Conservation (phyloP, 2,329 filamentous ascomycete genomes). For the Thielaviopsis cerberus region DNA sequence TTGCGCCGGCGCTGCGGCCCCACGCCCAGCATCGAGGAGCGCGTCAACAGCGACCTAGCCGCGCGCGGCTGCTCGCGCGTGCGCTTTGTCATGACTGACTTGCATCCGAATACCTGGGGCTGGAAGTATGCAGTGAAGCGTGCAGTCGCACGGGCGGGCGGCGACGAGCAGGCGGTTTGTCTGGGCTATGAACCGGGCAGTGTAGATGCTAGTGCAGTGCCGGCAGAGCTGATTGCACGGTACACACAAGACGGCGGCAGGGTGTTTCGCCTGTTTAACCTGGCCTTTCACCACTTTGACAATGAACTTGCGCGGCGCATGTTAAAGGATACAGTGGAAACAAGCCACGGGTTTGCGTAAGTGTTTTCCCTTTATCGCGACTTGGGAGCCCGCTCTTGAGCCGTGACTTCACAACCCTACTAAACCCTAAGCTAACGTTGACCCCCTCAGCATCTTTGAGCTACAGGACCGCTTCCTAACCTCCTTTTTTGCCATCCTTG, state of each 20-base stretch:
- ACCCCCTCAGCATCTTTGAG: constrained; percentile 40
- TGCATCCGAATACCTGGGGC: constrained; percentile 43
- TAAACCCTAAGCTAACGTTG: not conserved
- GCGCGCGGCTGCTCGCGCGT: constrained; percentile 15
- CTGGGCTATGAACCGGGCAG: constrained; percentile 40
- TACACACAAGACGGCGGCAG: constrained; percentile 21
- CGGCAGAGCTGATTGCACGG: constrained; percentile 27
- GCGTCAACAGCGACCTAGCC: constrained; percentile 31
- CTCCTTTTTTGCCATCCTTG: constrained; percentile 33
- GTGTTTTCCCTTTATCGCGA: constrained; percentile 1
- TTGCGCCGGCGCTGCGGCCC: constrained; percentile 55
- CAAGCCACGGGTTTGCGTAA: constrained; percentile 42
- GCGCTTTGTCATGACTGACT: constrained; percentile 44
- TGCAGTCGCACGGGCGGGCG: not conserved
- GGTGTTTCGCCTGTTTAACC: constrained; percentile 52
- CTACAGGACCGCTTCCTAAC: constrained; percentile 46
- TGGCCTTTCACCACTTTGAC: constrained; percentile 62
- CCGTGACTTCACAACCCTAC: too few species aligned
- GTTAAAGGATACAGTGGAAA: constrained; percentile 44
- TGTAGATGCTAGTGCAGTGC: constrained; percentile 46
- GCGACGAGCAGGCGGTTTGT: constrained; percentile 20
- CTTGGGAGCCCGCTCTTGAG: too few species aligned
- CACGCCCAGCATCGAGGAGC: constrained; percentile 42
- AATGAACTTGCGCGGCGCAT: constrained; percentile 42
- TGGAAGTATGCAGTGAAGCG: constrained; percentile 30